Conservation (phyloP, 1,284 basidiomycete genomes). For the Rhodofomes roseus region DNA sequence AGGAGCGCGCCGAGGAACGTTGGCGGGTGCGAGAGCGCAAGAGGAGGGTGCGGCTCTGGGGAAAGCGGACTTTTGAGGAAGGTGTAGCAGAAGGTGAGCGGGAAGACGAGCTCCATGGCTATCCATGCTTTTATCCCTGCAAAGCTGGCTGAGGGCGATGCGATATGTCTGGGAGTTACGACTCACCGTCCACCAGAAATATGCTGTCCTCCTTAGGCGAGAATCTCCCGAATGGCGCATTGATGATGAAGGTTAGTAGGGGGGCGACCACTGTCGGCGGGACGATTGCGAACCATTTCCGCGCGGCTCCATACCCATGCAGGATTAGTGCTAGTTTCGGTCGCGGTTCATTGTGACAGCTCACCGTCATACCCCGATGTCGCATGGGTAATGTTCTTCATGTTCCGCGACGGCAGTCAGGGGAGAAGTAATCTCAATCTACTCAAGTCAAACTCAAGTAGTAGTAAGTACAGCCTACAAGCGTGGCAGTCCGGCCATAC, state of each 20-base stretch:
- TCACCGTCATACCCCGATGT: slow-evolving; percentile 3
- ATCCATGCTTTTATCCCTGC: slow-evolving; percentile 69
- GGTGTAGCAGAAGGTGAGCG: slow-evolving; percentile 52
- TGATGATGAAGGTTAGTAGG: slow-evolving; percentile 39
- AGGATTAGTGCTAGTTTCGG: not conserved
- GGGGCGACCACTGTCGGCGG: slow-evolving; percentile 24
- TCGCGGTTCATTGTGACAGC: not conserved
- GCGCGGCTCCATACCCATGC: slow-evolving; percentile 18
- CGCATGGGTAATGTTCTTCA: not conserved
- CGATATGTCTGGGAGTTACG: not conserved
- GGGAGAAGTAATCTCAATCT: too few species aligned
- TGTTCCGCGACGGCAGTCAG: not conserved
- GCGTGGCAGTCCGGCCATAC: too few species aligned
- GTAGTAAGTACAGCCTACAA: too few species aligned
- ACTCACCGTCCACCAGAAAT: slow-evolving; percentile 52
- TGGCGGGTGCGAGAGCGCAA: slow-evolving; percentile 37
- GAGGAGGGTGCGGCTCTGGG: slow-evolving; percentile 20
- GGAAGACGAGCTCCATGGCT: slow-evolving; percentile 81
- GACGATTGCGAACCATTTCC: slow-evolving; percentile 31
- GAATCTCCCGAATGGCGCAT: slow-evolving; percentile 82
- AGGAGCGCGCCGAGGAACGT: slow-evolving; percentile 59
- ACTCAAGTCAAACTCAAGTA: too few species aligned
- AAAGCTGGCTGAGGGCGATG: not conserved
- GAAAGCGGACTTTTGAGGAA: slow-evolving; percentile 47
- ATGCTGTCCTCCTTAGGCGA: slow-evolving; percentile 41